Conservation (phyloP, 2,329 filamentous ascomycete genomes). For the Hirsutella thompsonii region DNA sequence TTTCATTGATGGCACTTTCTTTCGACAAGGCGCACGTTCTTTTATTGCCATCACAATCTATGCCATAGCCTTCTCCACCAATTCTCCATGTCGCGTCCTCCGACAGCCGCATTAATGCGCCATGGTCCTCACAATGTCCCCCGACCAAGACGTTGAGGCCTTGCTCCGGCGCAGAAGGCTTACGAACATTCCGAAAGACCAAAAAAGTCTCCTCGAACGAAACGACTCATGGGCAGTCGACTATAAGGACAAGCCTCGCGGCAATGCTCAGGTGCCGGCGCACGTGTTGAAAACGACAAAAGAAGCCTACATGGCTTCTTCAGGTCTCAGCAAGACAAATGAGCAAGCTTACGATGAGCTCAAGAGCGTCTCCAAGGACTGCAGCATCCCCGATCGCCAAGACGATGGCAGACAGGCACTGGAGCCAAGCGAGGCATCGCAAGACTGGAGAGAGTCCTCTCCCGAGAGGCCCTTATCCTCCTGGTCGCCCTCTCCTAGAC, state of each 20-base stretch:
- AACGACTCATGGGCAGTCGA: constrained; percentile 23
- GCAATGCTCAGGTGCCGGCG: constrained; percentile 19
- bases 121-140: constrained; percentile 14
- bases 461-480: not conserved
- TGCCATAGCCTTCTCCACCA: not conserved
- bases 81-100: not conserved
- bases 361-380: not conserved
- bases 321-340: not conserved
- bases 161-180: constrained; percentile 15
- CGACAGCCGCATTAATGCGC: not conserved
- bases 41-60: not conserved
- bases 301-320: constrained; percentile 7
- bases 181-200: constrained; percentile 23
- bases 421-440: not conserved
- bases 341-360: too few species aligned
- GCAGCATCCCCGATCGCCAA: not conserved
- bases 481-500: not conserved
- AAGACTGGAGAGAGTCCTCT: not conserved
- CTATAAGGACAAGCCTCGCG: constrained; percentile 11
- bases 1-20: too few species aligned
- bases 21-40: too few species aligned
- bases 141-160: constrained; percentile 10
- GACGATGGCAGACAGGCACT: not conserved
- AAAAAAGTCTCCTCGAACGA: constrained; percentile 21
- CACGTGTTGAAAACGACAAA: constrained; percentile 20